Evolutionary conservation across 1,139 yeast genomes (phyloP).

Genomic region (Hanseniaspora gamundiae): DNA sequence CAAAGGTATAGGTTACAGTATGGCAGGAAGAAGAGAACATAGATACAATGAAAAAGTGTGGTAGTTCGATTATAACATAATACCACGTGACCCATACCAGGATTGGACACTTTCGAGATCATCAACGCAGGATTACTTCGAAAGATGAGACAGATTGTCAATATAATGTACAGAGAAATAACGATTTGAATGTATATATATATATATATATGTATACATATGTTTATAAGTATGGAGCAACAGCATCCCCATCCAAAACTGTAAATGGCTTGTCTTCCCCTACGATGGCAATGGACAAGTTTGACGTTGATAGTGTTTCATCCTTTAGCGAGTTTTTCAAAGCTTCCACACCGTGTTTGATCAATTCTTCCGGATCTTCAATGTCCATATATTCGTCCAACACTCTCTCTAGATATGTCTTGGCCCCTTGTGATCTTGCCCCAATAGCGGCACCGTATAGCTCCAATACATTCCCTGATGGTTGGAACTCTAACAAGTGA

Average conservation of each 20-base stretch:
- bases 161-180: too few species aligned
- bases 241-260: slow-evolving; percentile 76
- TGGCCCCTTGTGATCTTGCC: slow-evolving; percentile 96
- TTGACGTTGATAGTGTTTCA: slow-evolving; percentile 71
- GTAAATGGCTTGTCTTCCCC: slow-evolving; percentile 69
- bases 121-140: too few species aligned
- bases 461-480: slow-evolving; percentile 88
- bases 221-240: slow-evolving; percentile 39
- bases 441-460: slow-evolving; percentile 94
- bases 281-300: slow-evolving; percentile 85
- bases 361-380: slow-evolving; percentile 57
- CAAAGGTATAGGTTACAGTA: too few species aligned
- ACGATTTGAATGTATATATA: neutral
- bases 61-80: too few species aligned
- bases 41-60: too few species aligned
- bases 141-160: too few species aligned
- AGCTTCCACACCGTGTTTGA: slow-evolving; percentile 81
- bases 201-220: neutral
- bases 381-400: slow-evolving; percentile 51
- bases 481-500: slow-evolving; percentile 88
- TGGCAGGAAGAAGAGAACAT: too few species aligned
- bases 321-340: slow-evolving; percentile 92
- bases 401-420: slow-evolving; percentile 86
- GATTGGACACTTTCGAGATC: too few species aligned
- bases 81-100: too few species aligned